Conservation (phyloP, 805 yeast genomes). For the Kluyveromyces starmeri region DNA sequence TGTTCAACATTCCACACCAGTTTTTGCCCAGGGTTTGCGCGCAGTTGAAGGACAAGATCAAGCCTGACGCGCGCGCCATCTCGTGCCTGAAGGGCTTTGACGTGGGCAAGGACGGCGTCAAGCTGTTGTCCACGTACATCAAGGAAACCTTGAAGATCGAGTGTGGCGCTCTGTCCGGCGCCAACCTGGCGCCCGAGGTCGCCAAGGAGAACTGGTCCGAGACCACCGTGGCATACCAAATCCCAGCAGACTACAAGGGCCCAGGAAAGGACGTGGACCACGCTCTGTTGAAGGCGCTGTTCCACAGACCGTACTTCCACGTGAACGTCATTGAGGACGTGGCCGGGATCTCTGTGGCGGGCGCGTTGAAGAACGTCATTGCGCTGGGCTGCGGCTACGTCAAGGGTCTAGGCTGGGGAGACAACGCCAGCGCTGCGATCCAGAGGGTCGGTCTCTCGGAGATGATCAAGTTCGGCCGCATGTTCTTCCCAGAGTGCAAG, state of each 20-base stretch:
- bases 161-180: slow-evolving; percentile 97
- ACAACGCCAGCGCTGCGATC: slow-evolving; percentile 94
- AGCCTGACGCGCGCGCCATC: slow-evolving; percentile 69
- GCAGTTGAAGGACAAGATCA: slow-evolving; percentile 69
- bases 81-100: slow-evolving; percentile 95
- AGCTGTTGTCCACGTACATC: slow-evolving; percentile 70
- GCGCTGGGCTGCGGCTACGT: slow-evolving; percentile 97
- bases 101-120: slow-evolving; percentile 77
- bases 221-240: slow-evolving; percentile 87
- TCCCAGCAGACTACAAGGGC: slow-evolving; percentile 51
- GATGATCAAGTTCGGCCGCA: slow-evolving; percentile 75
- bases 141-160: slow-evolving; percentile 73
- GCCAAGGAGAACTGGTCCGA: slow-evolving; percentile 95
- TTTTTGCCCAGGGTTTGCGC: slow-evolving; percentile 70
- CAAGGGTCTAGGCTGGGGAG: slow-evolving; percentile 98
- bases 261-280: slow-evolving; percentile 51
- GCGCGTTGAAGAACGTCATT: slow-evolving; percentile 93
- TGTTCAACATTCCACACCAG: slow-evolving; percentile 97
- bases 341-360: slow-evolving; percentile 93
- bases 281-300: slow-evolving; percentile 61
- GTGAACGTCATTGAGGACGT: slow-evolving; percentile 88
- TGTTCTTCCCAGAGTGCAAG: slow-evolving; percentile 67
- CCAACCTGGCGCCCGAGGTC: slow-evolving; percentile 94
- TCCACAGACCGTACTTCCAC: slow-evolving; percentile 98
- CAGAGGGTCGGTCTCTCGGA: slow-evolving; percentile 94